Evolutionary conservation across 495 filamentous ascomycete genomes (phyloP).

Genomic region (Daldinia grandis): DNA sequence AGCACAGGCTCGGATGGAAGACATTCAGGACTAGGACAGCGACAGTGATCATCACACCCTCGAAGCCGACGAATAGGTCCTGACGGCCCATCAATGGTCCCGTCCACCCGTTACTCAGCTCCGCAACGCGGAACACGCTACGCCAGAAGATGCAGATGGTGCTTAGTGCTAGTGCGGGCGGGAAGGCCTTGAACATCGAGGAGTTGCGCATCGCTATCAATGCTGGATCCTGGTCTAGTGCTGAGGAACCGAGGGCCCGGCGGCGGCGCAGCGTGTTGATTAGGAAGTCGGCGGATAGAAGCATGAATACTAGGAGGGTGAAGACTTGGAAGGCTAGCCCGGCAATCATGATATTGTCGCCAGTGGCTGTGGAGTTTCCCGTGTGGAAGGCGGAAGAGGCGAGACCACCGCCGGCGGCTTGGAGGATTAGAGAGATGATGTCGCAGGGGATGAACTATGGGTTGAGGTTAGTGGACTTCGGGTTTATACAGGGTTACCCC

Average conservation of each 20-base stretch:
- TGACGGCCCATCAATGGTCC: constrained; percentile 67
- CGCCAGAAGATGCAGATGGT: constrained; percentile 69
- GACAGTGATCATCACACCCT: constrained; percentile 73
- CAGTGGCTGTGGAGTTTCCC: constrained; percentile 45
- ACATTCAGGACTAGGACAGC: constrained; percentile 65
- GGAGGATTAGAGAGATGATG: constrained; percentile 67
- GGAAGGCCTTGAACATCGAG: constrained; percentile 50
- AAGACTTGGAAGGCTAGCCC: constrained; percentile 67
- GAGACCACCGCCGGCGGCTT: constrained; percentile 70
- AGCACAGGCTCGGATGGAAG: constrained; percentile 67
- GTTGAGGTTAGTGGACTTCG: not conserved
- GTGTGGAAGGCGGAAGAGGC: constrained; percentile 58
- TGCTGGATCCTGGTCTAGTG: constrained; percentile 15
- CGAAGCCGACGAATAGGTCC: constrained; percentile 71
- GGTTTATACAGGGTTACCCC: not conserved
- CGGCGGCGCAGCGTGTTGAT: constrained; percentile 43
- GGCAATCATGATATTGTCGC: constrained; percentile 73
- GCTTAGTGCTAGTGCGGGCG: constrained; percentile 56
- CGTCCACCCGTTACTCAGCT: constrained; percentile 69
- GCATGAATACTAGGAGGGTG: constrained; percentile 59
- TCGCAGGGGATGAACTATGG: constrained; percentile 67
- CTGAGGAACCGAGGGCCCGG: not conserved
- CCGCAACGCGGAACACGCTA: constrained; percentile 69
- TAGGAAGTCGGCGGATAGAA: constrained; percentile 54
- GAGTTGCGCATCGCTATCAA: constrained; percentile 34